phyloP scores from a whole-genome alignment of 2,329 filamentous ascomycete genomes.

The Elsinoe perseae region DNA sequence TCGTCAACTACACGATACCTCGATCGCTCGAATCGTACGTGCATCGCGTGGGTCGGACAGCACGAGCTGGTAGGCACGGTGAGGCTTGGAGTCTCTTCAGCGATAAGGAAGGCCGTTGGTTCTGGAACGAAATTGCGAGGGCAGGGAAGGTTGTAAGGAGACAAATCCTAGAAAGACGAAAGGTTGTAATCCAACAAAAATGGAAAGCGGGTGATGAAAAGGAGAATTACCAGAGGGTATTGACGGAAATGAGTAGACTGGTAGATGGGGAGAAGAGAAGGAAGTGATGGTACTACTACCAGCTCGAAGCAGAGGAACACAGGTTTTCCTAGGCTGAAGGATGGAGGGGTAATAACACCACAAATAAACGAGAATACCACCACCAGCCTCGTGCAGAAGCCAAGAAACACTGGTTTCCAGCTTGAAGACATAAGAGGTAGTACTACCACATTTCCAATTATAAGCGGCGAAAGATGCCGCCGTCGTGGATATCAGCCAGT shows the following conservation, averaged over 20 bases:
- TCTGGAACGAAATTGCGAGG: constrained; percentile 72
- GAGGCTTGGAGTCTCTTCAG: constrained; percentile 81
- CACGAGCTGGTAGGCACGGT: constrained; percentile 67
- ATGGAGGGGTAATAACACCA: too few relatives aligned
- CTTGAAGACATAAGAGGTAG: too few relatives aligned
- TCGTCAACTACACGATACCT: constrained; percentile 91
- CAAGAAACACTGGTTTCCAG: too few relatives aligned
- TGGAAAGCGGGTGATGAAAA: constrained; percentile 29
- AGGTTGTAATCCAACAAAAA: constrained; percentile 32
- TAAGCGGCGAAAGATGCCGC: too few relatives aligned
- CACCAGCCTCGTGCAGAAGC: too few relatives aligned
- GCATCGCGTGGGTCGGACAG: constrained; percentile 85
- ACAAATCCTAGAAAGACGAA: constrained; percentile 39
- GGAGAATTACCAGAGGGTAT: constrained; percentile 43
- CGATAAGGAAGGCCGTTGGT: constrained; percentile 80
- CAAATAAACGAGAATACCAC: too few relatives aligned
- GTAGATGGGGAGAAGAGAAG: constrained; percentile 34
- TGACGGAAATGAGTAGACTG: constrained; percentile 56
- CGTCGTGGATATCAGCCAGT: too few relatives aligned
- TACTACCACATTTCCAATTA: too few relatives aligned
- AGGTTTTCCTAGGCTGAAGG: too few relatives aligned
- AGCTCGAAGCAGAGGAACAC: not conserved
- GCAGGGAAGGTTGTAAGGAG: constrained; percentile 44
- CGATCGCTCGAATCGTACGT: constrained; percentile 74
- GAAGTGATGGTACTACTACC: not conserved